Evolutionary conservation across 441 rosid genomes (phyloP).

Genomic region (Corymbia calophylla): DNA sequence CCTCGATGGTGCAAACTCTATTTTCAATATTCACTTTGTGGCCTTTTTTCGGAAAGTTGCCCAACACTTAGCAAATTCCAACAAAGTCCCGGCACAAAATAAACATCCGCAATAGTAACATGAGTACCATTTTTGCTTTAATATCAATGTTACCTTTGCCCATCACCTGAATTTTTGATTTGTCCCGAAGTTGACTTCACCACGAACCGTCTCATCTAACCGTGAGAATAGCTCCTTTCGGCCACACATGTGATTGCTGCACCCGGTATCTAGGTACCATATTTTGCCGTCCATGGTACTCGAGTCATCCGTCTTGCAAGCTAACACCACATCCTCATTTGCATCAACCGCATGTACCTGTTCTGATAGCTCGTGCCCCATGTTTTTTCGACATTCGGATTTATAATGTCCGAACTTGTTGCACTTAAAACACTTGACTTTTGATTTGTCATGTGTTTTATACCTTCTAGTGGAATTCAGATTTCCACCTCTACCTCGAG

Average conservation of each 20-base stretch:
- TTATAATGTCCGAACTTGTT: too few relatives aligned
- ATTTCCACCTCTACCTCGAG: background rate
- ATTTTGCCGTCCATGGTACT: background rate
- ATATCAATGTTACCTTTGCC: background rate
- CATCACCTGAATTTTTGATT: background rate
- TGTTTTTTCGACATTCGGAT: too few relatives aligned
- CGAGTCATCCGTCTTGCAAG: background rate
- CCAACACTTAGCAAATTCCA: background rate
- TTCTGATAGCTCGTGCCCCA: too few relatives aligned
- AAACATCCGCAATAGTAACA: background rate
- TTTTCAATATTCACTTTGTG: background rate
- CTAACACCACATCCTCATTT: too few relatives aligned
- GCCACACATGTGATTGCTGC: background rate
- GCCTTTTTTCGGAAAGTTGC: background rate
- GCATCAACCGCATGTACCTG: too few relatives aligned
- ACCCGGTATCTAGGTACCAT: background rate
- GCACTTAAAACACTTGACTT: too few relatives aligned
- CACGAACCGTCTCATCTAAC: background rate
- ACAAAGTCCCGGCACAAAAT: background rate
- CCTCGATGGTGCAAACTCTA: background rate
- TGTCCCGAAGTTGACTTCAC: background rate
- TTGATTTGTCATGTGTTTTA: background rate
- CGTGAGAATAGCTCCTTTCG: background rate
- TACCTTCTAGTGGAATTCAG: background rate
- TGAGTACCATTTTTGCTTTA: background rate